Base-by-base conservation (phyloP, 2,329 filamentous ascomycete genomes). In the Aspergillus hiratsukae region DNA sequence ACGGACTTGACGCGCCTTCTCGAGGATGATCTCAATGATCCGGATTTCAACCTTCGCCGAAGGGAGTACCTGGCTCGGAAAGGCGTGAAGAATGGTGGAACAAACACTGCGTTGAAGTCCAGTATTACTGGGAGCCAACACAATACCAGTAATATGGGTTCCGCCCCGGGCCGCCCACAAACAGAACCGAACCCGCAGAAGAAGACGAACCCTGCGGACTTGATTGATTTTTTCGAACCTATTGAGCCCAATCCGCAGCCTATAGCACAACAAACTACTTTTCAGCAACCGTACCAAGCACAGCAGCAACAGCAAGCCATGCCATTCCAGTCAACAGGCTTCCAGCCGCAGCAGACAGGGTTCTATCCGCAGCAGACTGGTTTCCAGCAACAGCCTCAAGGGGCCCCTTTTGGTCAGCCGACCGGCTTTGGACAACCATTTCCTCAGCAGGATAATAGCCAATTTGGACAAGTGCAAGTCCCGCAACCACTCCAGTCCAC, bases 201-300 rank as follows among this genome's bases (percentile, higher is more conserved):
- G 40, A 78, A 76, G 59, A 67, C 71, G 10, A 71, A 75, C 8
- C 72, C 75, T 3, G 85, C 87, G 28, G 89, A 95, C 77, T 80
- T 95, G 59, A 97, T 96, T 69, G 94, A 93, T 77, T 97, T 96
- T 75, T 96, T 96, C 72, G 93, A 88, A 68, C 92, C 91, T 5
- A 96, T 96, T 66, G 92, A 97, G 68, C 86, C 91, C 69, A 91
- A 92, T 61, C 91, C 94, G 71, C 89, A 89, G 52, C 80, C 87
- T 1, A 83, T 90, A 80, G 80, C 66, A 58, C 73, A 77, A 52
- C 73, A 71, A 23, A 66, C 67, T 27, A 70, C 74, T 40, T 64
- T 75, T 41, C 75, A 76, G 65, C 46, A 74, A 74, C 60, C 75
- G 69, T 63, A 64, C 45, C 63, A 66, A 40, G 58, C 58, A 35